A percentile compares a stretch with the other conserved stretches of the same genome.
Conservation (phyloP, 2,329 filamentous ascomycete species). For the Talaromyces funiculosus region DNA sequence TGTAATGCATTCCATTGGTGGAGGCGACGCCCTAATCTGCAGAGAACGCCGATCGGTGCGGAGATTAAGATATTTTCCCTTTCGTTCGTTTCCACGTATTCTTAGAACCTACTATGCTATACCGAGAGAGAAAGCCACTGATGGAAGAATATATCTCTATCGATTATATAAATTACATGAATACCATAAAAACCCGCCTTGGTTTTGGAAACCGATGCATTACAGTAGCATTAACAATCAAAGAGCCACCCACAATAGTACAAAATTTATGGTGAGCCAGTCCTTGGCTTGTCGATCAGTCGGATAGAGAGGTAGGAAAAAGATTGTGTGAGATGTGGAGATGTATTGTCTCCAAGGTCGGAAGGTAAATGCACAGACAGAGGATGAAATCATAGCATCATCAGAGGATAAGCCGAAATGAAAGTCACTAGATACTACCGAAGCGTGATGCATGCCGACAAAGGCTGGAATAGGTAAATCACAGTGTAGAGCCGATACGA, state of each 20-base stretch:
- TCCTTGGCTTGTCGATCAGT: neutral
- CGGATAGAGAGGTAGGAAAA: neutral
- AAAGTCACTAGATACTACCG: neutral
- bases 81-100: too few relatives aligned
- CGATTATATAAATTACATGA: neutral
- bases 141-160: neutral
- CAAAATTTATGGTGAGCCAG: neutral
- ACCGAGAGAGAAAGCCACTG: neutral
- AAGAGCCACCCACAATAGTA: neutral
- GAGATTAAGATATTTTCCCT: neutral
- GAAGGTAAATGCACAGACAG: neutral
- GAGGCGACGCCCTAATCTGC: neutral
- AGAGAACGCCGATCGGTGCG: neutral
- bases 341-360: neutral
- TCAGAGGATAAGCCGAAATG: neutral
- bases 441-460: constrained; percentile 13
- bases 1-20: too few relatives aligned
- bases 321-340: neutral
- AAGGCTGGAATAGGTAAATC: constrained; percentile 11
- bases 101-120: too few relatives aligned
- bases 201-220: neutral
- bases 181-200: neutral
- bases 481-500: constrained; percentile 13
- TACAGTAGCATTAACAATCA: neutral
- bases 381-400: neutral